Evolutionary conservation across 192 early-diverging fungal species (phyloP).

Genomic region (Geranomyces michiganensis): DNA sequence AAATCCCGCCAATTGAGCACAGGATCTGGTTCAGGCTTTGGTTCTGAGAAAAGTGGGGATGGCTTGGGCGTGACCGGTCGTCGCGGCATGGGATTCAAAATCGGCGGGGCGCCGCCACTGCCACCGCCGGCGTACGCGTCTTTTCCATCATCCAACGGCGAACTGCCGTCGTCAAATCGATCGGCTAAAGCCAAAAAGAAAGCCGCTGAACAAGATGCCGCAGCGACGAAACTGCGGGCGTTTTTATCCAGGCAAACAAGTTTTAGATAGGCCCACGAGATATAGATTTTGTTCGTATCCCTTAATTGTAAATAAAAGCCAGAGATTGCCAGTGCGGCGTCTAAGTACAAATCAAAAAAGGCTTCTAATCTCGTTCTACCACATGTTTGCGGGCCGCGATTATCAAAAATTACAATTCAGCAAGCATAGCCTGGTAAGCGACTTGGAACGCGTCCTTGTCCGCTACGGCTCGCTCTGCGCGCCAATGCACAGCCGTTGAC

Average conservation of each 20-base stretch:
- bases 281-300: too few relatives aligned
- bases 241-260: constrained; percentile 4
- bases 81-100: neutral
- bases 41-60: neutral
- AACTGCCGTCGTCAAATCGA: neutral
- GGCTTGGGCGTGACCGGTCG: neutral
- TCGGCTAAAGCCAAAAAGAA: neutral
- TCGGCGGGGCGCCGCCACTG: constrained; percentile 1
- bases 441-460: constrained; percentile 59
- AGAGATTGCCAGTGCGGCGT: too few relatives aligned
- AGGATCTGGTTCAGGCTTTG: neutral
- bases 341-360: too few relatives aligned
- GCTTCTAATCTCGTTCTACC: too few relatives aligned
- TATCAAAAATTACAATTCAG: constrained; percentile 13
- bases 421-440: constrained; percentile 41
- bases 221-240: neutral
- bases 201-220: neutral
- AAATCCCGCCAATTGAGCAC: neutral
- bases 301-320: too few relatives aligned
- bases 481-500: constrained; percentile 61
- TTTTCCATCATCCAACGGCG: neutral
- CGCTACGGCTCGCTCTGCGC: constrained; percentile 56
- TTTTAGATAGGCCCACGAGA: neutral
- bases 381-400: too few relatives aligned
- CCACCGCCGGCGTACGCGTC: neutral